Conservation (phyloP, 2,329 filamentous ascomycete species). For the Talaromyces marneffei region DNA sequence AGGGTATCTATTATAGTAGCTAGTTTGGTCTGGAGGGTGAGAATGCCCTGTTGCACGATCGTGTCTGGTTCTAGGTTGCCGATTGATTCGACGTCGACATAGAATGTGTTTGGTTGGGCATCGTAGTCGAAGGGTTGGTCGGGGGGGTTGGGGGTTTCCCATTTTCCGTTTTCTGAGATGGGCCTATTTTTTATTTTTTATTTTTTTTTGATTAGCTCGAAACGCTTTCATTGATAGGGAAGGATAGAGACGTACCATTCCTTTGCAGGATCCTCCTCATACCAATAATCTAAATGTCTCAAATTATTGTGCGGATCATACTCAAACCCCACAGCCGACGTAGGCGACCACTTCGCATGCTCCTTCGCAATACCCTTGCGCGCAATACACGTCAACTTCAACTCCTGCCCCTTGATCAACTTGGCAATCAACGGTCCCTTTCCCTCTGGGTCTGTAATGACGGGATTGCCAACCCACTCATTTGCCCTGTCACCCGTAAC, state of each 20-base stretch:
- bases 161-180: conserved; percentile 49
- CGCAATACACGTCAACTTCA: conserved; percentile 84
- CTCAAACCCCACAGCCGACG: conserved; percentile 88
- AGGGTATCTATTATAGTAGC: conserved; percentile 67
- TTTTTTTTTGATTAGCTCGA: neutral
- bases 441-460: conserved; percentile 76
- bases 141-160: conserved; percentile 70
- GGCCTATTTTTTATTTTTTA: conserved; percentile 23
- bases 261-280: conserved; percentile 71
- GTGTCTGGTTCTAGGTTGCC: conserved; percentile 84
- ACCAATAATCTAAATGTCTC: conserved; percentile 89
- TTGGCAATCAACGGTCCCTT: conserved; percentile 85
- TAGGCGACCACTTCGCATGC: conserved; percentile 96
- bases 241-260: conserved; percentile 63
- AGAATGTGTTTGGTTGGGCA: conserved; percentile 77
- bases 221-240: neutral
- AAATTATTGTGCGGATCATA: conserved; percentile 98
- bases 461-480: conserved; percentile 69
- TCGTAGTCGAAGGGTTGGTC: conserved; percentile 89
- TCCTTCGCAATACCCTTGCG: conserved; percentile 99
- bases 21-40: conserved; percentile 83
- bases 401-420: conserved; percentile 79
- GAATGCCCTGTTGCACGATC: conserved; percentile 83
- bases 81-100: conserved; percentile 85
- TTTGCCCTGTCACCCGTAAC: conserved; percentile 65